These are phyloP conservation scores for Pestalotiopsis sp. DNA, from an alignment of 2,329 filamentous ascomycete species.

Conservation along the genomic window DNA sequence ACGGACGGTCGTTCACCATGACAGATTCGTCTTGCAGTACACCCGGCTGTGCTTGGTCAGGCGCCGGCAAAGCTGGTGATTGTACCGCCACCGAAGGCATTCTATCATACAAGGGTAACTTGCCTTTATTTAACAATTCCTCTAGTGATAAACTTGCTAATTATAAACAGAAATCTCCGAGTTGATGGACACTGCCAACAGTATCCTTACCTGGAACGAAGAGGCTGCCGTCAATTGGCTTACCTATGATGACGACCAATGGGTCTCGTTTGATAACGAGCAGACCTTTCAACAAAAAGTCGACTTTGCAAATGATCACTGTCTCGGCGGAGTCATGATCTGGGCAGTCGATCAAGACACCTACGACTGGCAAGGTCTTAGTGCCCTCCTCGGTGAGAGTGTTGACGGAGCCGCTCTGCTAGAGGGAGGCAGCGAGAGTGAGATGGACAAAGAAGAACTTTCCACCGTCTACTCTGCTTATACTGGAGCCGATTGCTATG, in stretches of 20 bases:
- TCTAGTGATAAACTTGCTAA: background rate
- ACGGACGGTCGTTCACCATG: constrained; percentile 34
- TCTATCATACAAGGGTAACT: constrained; percentile 20
- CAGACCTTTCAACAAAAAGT: constrained; percentile 43
- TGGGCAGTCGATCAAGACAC: constrained; percentile 38
- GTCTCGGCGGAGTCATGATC: constrained; percentile 36
- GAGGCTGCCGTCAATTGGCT: constrained; percentile 30
- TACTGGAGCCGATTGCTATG: background rate
- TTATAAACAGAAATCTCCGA: constrained; percentile 20
- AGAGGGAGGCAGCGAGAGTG: background rate
- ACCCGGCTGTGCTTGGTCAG: constrained; percentile 27
- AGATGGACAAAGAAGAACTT: background rate
- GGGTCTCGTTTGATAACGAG: constrained; percentile 29
- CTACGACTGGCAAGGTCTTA: constrained; percentile 1
- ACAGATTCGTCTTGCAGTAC: constrained; percentile 19
- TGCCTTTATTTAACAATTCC: background rate
- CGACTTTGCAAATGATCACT: constrained; percentile 32
- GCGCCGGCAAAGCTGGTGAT: constrained; percentile 19
- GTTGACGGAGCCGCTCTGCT: background rate
- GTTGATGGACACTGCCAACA: constrained; percentile 21
- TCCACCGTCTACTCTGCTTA: background rate
- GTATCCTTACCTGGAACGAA: constrained; percentile 18
- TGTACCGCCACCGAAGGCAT: constrained; percentile 26
- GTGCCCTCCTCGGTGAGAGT: background rate
- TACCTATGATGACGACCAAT: constrained; percentile 31